Percentiles rank a stretch among this genome's conserved stretches.
phyloP scores from a whole-genome alignment of 108 stramenopile genomes.

The Conticribra guillardii region DNA sequence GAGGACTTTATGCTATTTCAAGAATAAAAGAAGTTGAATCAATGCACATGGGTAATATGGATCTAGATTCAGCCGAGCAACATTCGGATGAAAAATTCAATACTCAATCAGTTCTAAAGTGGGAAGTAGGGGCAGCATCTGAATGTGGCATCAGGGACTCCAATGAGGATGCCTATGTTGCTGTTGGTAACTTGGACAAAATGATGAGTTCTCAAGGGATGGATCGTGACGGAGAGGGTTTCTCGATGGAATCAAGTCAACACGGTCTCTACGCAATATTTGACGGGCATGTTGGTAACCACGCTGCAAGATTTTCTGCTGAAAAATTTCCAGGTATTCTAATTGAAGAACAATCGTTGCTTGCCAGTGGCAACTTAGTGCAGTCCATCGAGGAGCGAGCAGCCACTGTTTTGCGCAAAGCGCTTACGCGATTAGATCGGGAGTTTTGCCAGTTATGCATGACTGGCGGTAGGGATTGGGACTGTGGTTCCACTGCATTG shows the following conservation, averaged over 20 bases:
- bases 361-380: conserved; percentile 37
- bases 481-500: conserved; percentile 79
- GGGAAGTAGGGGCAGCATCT: conserved; percentile 83
- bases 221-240: conserved; percentile 22
- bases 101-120: conserved; percentile 32
- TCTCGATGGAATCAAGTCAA: conserved; percentile 33
- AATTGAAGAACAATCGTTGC: conserved; percentile 49
- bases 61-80: too few relatives aligned
- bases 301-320: conserved; percentile 62
- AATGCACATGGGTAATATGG: too few relatives aligned
- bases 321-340: conserved; percentile 41
- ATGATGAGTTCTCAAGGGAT: conserved; percentile 39
- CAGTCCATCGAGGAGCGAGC: conserved; percentile 40
- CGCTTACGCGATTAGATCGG: conserved; percentile 65
- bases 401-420: conserved; percentile 49
- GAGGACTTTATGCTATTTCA: conserved; percentile 25
- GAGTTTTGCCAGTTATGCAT: conserved; percentile 75
- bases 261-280: conserved; percentile 81
- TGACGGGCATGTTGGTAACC: conserved; percentile 86
- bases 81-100: too few relatives aligned
- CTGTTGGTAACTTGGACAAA: conserved; percentile 60
- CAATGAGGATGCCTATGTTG: conserved; percentile 81
- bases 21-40: too few relatives aligned
- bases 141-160: conserved; percentile 74
- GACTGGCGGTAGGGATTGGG: conserved; percentile 76